These are phyloP conservation scores for Neurospora cerealis DNA, from an alignment of 495 filamentous ascomycete genomes.

Conservation along the genomic window DNA sequence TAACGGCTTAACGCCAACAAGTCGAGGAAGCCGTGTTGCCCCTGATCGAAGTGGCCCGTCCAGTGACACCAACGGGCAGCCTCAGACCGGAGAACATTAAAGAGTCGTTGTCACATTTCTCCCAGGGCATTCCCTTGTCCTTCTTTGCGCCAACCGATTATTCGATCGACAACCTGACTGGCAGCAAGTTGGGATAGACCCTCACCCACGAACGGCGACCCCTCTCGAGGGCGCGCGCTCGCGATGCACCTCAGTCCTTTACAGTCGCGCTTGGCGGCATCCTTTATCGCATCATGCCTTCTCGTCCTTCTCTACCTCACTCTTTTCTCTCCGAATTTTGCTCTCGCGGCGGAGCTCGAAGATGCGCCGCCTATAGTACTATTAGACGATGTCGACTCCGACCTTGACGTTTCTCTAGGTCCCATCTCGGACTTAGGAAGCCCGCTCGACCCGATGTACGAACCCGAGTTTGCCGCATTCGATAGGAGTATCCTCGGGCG, in stretches of 20 bases:
- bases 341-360: constrained; percentile 47
- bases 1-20: background rate
- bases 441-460: constrained; percentile 31
- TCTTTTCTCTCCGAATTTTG: constrained; percentile 45
- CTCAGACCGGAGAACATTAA: background rate
- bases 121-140: background rate
- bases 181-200: background rate
- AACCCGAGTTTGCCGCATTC: constrained; percentile 48
- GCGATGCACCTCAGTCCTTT: constrained; percentile 55
- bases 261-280: constrained; percentile 61
- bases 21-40: background rate
- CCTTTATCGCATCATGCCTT: constrained; percentile 44
- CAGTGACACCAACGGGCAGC: background rate
- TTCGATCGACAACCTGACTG: background rate
- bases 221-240: constrained; percentile 27
- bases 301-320: constrained; percentile 46
- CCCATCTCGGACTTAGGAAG: constrained; percentile 11
- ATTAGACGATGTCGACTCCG: constrained; percentile 31
- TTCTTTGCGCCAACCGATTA: background rate
- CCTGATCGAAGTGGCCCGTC: background rate
- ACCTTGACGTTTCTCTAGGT: constrained; percentile 17
- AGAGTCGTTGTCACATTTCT: background rate
- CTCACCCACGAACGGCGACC: constrained; percentile 6
- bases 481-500: constrained; percentile 56
- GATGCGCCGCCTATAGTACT: constrained; percentile 31